Percentiles rank a stretch among this genome's conserved stretches.
Evolutionary conservation across 2,329 filamentous ascomycete genomes (phyloP).

Genomic region (Hypoxylon sp.): DNA sequence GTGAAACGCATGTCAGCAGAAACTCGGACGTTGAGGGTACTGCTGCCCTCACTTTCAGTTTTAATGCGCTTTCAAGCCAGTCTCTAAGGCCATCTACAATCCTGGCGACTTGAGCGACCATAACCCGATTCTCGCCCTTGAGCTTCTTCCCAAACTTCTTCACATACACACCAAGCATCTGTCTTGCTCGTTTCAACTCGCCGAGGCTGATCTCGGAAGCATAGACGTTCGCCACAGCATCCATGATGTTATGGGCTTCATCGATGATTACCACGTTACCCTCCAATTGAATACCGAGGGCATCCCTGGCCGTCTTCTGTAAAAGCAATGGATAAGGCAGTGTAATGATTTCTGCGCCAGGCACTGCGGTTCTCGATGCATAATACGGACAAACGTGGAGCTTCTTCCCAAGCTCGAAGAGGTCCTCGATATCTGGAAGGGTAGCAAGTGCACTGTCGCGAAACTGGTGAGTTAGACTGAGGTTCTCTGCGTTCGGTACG

Average conservation of each 20-base stretch:
- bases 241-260: constrained; percentile 98
- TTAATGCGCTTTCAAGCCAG: constrained; percentile 71
- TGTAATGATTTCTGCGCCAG: constrained; percentile 88
- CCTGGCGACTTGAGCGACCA: constrained; percentile 87
- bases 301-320: constrained; percentile 87
- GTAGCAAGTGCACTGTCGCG: constrained; percentile 86
- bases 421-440: constrained; percentile 93
- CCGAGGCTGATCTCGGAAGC: constrained; percentile 79
- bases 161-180: constrained; percentile 84
- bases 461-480: constrained; percentile 80
- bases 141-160: constrained; percentile 88
- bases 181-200: constrained; percentile 78
- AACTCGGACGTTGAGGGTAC: constrained; percentile 7
- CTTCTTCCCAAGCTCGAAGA: constrained; percentile 80
- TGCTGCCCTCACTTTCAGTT: constrained; percentile 58
- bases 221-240: constrained; percentile 89
- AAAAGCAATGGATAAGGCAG: constrained; percentile 91
- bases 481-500: constrained; percentile 81
- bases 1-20: constrained; percentile 35
- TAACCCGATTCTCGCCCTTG: constrained; percentile 91
- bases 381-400: constrained; percentile 94
- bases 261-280: constrained; percentile 95
- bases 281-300: constrained; percentile 86
- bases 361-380: constrained; percentile 87
- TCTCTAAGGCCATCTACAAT: constrained; percentile 82